Percentiles rank a stretch among this genome's conserved stretches.
Evolutionary conservation across 768 basidiomycete genomes (phyloP).

Genomic region (Harrya chromipes): DNA sequence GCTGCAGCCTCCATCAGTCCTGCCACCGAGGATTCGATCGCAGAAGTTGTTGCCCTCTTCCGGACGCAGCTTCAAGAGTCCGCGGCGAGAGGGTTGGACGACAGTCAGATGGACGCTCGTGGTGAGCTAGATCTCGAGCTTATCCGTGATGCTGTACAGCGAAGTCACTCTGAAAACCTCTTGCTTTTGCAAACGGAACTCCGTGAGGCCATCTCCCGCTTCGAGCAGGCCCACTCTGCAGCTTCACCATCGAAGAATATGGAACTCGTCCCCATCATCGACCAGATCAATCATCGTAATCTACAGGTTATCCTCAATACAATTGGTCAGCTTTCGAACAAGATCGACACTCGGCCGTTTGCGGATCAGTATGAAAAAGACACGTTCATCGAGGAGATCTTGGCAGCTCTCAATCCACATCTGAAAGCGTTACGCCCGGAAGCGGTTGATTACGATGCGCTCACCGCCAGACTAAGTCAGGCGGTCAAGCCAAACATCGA

Average conservation of each 20-base stretch:
- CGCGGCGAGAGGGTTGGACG: constrained; percentile 53
- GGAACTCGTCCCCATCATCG: constrained; percentile 47
- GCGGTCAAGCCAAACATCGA: constrained; percentile 88
- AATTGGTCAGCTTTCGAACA: constrained; percentile 45
- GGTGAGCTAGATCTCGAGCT: constrained; percentile 79
- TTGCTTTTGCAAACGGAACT: constrained; percentile 58
- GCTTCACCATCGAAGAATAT: constrained; percentile 14
- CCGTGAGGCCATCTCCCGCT: constrained; percentile 44
- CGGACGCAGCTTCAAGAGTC: constrained; percentile 65
- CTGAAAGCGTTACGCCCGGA: constrained; percentile 61
- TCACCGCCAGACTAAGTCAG: constrained; percentile 73
- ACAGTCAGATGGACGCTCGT: constrained; percentile 65
- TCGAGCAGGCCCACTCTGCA: constrained; percentile 29
- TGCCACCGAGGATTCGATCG: constrained; percentile 58
- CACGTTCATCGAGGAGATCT: constrained; percentile 57
- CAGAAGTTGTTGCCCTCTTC: constrained; percentile 66
- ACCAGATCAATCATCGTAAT: constrained; percentile 56
- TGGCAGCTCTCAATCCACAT: constrained; percentile 55
- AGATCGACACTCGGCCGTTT: constrained; percentile 34
- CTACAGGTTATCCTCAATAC: constrained; percentile 58
- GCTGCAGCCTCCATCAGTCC: constrained; percentile 36
- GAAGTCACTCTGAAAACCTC: constrained; percentile 62
- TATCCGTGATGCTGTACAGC: constrained; percentile 65
- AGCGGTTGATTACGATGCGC: constrained; percentile 71
- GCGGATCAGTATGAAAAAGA: constrained; percentile 50